Conservation (phyloP, 1,284 basidiomycete genomes). For the Meira miltonrushii region DNA sequence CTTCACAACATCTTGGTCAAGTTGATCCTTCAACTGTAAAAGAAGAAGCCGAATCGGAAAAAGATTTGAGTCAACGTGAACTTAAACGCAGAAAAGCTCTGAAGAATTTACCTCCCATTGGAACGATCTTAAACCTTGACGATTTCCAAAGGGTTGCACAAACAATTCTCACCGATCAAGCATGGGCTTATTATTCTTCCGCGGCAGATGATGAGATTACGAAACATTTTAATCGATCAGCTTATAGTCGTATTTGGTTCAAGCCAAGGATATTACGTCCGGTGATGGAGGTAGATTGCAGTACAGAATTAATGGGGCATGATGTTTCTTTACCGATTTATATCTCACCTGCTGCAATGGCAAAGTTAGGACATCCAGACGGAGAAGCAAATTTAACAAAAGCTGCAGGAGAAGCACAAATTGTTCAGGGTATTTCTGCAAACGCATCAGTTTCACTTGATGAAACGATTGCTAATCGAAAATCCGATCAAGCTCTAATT, state of each 20-base stretch:
- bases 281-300: constrained; percentile 66
- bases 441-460: constrained; percentile 74
- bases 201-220: constrained; percentile 58
- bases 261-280: constrained; percentile 70
- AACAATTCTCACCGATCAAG: constrained; percentile 55
- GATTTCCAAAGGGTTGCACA: constrained; percentile 61
- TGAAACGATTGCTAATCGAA: constrained; percentile 63
- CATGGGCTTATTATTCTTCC: constrained; percentile 60
- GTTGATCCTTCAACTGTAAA: constrained; percentile 61
- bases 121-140: constrained; percentile 64
- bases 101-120: constrained; percentile 57
- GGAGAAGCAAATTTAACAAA: constrained; percentile 82
- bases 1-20: constrained; percentile 66
- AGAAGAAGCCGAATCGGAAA: constrained; percentile 62
- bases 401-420: constrained; percentile 65
- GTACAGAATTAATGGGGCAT: constrained; percentile 63
- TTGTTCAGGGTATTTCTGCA: constrained; percentile 81
- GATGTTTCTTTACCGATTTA: constrained; percentile 58
- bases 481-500: constrained; percentile 59
- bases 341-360: constrained; percentile 78
- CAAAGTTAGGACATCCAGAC: constrained; percentile 84
- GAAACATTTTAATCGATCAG: constrained; percentile 58
- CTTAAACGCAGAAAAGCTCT: constrained; percentile 61
- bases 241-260: constrained; percentile 76
- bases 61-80: constrained; percentile 62